These are phyloP conservation scores for Zymoseptoria ardabiliae DNA, from an alignment of 2,329 filamentous ascomycete genomes.

Conservation along the genomic window DNA sequence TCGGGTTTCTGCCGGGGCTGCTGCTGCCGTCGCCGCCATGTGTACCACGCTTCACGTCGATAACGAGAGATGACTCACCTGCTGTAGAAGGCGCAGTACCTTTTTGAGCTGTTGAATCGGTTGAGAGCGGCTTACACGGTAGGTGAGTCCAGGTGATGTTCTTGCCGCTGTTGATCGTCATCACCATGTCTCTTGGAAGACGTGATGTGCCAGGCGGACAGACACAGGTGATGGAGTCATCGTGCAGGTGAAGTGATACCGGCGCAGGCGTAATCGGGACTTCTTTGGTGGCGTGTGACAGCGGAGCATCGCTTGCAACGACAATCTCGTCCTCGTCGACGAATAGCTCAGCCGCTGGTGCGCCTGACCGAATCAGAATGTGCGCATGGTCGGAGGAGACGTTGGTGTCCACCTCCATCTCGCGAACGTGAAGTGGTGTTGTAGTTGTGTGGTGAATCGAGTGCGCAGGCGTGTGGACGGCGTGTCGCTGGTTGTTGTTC, in stretches of 20 bases:
- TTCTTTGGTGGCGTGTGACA: background rate
- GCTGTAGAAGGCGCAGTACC: background rate
- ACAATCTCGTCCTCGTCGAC: background rate
- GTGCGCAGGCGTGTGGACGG: background rate
- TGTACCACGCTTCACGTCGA: background rate
- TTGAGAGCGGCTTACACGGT: conserved; percentile 10
- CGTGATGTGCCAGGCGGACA: conserved; percentile 11
- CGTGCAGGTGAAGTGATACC: conserved; percentile 1
- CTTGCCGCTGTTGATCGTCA: conserved; percentile 1
- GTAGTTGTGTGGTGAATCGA: background rate
- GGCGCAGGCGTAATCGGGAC: background rate
- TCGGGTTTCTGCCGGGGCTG: background rate
- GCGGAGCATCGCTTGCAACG: background rate
- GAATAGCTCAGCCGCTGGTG: background rate
- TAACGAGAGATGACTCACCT: background rate
- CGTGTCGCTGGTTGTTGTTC: background rate
- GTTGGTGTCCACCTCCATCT: background rate
- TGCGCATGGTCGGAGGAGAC: background rate
- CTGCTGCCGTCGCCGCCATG: background rate
- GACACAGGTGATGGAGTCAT: conserved; percentile 9
- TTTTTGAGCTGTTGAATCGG: background rate
- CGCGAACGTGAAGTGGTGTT: background rate
- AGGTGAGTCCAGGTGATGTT: conserved; percentile 10
- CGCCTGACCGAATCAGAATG: background rate
- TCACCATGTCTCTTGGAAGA: conserved; percentile 3